Evolutionary conservation across 1,284 basidiomycete genomes (phyloP).

Genomic region (Naganishia albida): DNA sequence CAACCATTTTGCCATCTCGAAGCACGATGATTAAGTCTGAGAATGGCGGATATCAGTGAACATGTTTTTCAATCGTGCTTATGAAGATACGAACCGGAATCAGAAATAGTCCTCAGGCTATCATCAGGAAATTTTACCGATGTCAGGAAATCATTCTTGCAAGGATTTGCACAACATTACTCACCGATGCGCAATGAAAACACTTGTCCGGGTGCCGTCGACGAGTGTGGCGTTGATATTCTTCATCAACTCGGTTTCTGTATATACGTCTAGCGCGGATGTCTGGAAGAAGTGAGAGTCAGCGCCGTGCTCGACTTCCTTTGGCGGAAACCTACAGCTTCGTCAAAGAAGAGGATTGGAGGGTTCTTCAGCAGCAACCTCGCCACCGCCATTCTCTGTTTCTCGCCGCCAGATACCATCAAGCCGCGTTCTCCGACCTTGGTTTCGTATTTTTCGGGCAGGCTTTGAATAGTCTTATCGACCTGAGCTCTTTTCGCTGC

Average conservation of each 20-base stretch:
- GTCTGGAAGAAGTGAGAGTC: constrained; percentile 60
- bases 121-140: neutral
- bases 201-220: constrained; percentile 78
- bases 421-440: constrained; percentile 93
- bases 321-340: constrained; percentile 67
- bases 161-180: neutral
- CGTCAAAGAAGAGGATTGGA: constrained; percentile 94
- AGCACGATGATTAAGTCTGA: constrained; percentile 86
- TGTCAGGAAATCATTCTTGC: too few relatives aligned
- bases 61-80: constrained; percentile 27
- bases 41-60: neutral
- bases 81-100: constrained; percentile 64
- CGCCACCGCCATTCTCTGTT: constrained; percentile 92
- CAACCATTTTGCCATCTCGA: constrained; percentile 77
- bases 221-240: constrained; percentile 83
- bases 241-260: constrained; percentile 90
- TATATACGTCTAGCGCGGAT: constrained; percentile 89
- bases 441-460: constrained; percentile 85
- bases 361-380: constrained; percentile 90
- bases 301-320: neutral
- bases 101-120: constrained; percentile 83
- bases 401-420: constrained; percentile 98
- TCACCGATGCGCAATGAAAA: constrained; percentile 84
- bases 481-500: constrained; percentile 85
- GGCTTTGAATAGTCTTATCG: constrained; percentile 71